Evolutionary conservation across 1,284 basidiomycete species (phyloP).

Genomic region (Trametes polyzona): DNA sequence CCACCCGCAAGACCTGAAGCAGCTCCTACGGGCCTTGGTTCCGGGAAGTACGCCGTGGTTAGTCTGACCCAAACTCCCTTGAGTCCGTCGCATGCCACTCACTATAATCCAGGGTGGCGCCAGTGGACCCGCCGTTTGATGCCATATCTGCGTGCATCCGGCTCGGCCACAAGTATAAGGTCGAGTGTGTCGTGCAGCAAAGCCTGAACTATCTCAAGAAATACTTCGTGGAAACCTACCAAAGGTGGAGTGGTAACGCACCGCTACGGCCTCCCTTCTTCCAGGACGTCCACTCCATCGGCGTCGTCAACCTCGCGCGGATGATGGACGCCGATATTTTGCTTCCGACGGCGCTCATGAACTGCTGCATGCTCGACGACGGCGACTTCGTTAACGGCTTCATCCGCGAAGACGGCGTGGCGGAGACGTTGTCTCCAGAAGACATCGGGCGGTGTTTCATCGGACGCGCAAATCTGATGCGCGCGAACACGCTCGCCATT

Average conservation of each 20-base stretch:
- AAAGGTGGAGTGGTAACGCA: background rate
- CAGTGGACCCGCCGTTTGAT: background rate
- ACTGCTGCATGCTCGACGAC: conserved; percentile 14
- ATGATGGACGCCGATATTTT: conserved; percentile 1
- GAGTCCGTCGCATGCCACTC: too few relatives aligned
- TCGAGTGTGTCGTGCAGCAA: background rate
- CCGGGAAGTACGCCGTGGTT: conserved; percentile 11
- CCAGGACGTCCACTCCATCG: conserved; percentile 12
- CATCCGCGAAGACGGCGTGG: conserved; percentile 14
- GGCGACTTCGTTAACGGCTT: conserved; percentile 9
- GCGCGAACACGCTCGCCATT: conserved; percentile 7
- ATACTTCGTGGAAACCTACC: conserved; percentile 6
- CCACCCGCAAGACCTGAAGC: conserved; percentile 12
- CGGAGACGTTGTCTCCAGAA: conserved; percentile 4
- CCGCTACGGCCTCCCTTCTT: conserved; percentile 9
- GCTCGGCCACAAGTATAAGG: conserved; percentile 23
- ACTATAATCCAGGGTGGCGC: background rate
- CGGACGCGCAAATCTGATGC: conserved; percentile 7
- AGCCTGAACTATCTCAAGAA: conserved; percentile 11
- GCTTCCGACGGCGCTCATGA: conserved; percentile 11
- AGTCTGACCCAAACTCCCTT: too few relatives aligned
- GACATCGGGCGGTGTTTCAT: conserved; percentile 18
- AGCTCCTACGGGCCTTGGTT: conserved; percentile 8
- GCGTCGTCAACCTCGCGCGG: conserved; percentile 22
- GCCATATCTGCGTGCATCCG: conserved; percentile 20